Evolutionary conservation across 768 basidiomycete genomes (phyloP).

Genomic region (Solioccasus polychromus): DNA sequence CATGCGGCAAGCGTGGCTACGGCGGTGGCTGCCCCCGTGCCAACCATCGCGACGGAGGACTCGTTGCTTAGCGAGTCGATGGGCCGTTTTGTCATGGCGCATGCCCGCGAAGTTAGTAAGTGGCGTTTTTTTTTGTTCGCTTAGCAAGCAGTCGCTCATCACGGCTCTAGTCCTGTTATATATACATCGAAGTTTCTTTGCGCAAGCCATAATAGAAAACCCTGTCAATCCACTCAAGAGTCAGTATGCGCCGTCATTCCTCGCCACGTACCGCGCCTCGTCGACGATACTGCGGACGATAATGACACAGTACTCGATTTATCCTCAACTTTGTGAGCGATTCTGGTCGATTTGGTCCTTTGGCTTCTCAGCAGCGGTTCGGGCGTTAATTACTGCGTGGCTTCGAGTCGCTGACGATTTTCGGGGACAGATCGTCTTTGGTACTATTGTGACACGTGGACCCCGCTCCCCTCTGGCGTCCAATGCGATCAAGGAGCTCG

Average conservation of each 20-base stretch:
- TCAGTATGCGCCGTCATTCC: slow-evolving; percentile 59
- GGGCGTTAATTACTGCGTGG: slow-evolving; percentile 9
- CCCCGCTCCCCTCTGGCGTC: slow-evolving; percentile 66
- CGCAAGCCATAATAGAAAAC: slow-evolving; percentile 66
- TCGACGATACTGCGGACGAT: slow-evolving; percentile 54
- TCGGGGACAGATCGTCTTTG: slow-evolving; percentile 62
- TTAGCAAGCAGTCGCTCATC: slow-evolving; percentile 1
- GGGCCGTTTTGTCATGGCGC: slow-evolving; percentile 37
- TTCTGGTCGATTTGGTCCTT: slow-evolving; percentile 67
- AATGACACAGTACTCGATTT: slow-evolving; percentile 43
- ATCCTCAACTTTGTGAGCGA: slow-evolving; percentile 47
- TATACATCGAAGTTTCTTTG: slow-evolving; percentile 68
- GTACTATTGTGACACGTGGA: slow-evolving; percentile 72
- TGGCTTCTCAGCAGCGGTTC: slow-evolving; percentile 52
- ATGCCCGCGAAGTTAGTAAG: slow-evolving; percentile 37
- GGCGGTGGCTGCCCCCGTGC: slow-evolving; percentile 27
- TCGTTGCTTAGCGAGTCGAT: slow-evolving; percentile 30
- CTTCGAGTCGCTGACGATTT: slow-evolving; percentile 1
- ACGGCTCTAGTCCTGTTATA: slow-evolving; percentile 49
- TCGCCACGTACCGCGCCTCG: slow-evolving; percentile 59
- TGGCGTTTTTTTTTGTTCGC: neutral
- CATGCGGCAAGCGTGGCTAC: slow-evolving; percentile 38
- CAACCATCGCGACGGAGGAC: slow-evolving; percentile 12
- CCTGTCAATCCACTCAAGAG: slow-evolving; percentile 66
- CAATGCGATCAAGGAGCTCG: slow-evolving; percentile 67